Evolutionary conservation across 176 grass and related monocot species (phyloP).

Genomic region (Olyra latifolia): DNA sequence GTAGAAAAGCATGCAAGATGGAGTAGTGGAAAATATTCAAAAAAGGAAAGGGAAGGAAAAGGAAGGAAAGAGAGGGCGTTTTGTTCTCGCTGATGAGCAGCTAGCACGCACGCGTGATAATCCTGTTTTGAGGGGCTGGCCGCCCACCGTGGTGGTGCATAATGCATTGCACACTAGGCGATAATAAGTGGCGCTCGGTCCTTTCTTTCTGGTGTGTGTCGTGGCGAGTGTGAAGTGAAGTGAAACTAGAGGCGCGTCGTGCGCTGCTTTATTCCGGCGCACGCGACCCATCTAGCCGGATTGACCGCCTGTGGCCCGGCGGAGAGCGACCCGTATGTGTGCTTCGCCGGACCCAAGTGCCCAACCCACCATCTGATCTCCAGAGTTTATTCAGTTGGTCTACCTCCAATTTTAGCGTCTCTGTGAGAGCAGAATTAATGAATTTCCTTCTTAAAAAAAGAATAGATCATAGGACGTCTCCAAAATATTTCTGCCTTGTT

Average conservation of each 20-base stretch:
- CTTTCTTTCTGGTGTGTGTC: background rate
- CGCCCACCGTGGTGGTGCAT: constrained; percentile 21
- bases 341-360: background rate
- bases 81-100: background rate
- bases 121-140: constrained; percentile 27
- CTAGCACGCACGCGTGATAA: background rate
- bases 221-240: background rate
- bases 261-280: constrained; percentile 12
- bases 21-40: background rate
- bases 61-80: background rate
- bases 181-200: background rate
- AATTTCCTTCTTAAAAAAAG: too few relatives aligned
- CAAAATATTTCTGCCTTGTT: too few relatives aligned
- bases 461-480: too few relatives aligned
- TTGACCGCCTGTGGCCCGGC: constrained; percentile 22
- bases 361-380: background rate
- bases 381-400: background rate
- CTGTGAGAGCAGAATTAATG: too few relatives aligned
- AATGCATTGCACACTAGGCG: constrained; percentile 41
- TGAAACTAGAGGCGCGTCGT: background rate
- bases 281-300: background rate
- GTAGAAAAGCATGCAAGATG: background rate
- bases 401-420: background rate
- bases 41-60: background rate
- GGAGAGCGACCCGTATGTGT: constrained; percentile 1